Percentiles rank a stretch among this genome's conserved stretches.
phyloP scores from a whole-genome alignment of 495 filamentous ascomycete genomes.

The Lasiosphaeris hirsuta region DNA sequence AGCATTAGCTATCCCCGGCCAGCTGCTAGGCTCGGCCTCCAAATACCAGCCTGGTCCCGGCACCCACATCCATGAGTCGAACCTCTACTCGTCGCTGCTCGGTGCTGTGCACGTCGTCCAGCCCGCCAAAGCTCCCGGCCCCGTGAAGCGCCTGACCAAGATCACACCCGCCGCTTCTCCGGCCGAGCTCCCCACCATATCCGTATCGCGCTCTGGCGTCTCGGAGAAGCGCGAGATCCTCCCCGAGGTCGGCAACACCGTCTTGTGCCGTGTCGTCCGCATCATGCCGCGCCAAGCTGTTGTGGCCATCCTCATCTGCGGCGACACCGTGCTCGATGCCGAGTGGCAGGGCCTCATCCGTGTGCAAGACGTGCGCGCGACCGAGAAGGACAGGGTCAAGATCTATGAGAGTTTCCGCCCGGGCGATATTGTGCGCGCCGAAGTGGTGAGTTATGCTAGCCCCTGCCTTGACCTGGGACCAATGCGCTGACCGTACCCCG shows the following conservation, averaged over 20 bases:
- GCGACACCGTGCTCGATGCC: constrained; percentile 58
- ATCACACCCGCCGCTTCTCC: constrained; percentile 37
- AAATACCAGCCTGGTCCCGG: constrained; percentile 71
- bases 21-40: constrained; percentile 64
- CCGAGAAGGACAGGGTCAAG: constrained; percentile 92
- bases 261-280: constrained; percentile 80
- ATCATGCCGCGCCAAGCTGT: constrained; percentile 79
- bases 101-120: constrained; percentile 53
- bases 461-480: background rate
- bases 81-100: constrained; percentile 72
- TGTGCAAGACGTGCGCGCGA: constrained; percentile 86
- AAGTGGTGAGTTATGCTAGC: constrained; percentile 60
- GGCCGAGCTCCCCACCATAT: constrained; percentile 37
- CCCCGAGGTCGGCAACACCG: constrained; percentile 72
- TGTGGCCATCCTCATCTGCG: constrained; percentile 75
- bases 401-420: constrained; percentile 89
- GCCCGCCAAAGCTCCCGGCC: constrained; percentile 48
- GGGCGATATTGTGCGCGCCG: constrained; percentile 86
- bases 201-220: constrained; percentile 33
- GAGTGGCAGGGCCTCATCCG: constrained; percentile 62
- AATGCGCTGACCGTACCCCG: constrained; percentile 4
- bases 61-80: constrained; percentile 69
- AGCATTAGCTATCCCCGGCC: constrained; percentile 62
- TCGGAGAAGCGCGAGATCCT: constrained; percentile 63
- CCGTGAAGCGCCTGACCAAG: constrained; percentile 55